Evolutionary conservation across 2,329 filamentous ascomycete genomes (phyloP).

Genomic region (Colletotrichum falcatum): DNA sequence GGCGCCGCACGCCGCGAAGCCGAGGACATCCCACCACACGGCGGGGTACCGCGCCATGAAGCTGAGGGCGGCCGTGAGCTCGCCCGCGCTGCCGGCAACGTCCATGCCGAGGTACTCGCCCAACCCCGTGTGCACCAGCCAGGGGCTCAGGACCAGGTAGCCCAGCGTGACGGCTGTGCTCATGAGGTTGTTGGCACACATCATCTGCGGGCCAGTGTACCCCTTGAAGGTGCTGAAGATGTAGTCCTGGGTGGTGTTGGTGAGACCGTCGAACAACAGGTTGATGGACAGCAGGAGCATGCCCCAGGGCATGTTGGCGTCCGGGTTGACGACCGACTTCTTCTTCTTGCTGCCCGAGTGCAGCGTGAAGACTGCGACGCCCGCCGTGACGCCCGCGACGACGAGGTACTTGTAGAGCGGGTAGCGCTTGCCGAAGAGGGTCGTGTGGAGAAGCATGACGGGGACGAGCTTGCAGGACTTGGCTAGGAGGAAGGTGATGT

Average conservation of each 20-base stretch:
- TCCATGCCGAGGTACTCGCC: constrained; percentile 76
- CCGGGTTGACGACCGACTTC: constrained; percentile 55
- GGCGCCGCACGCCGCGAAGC: constrained; percentile 90
- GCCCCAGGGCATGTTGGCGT: constrained; percentile 79
- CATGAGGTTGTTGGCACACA: constrained; percentile 96
- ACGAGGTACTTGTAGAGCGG: constrained; percentile 97
- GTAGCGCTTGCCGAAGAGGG: constrained; percentile 88
- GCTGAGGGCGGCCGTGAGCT: constrained; percentile 80
- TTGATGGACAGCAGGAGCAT: constrained; percentile 88
- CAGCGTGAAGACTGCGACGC: constrained; percentile 94
- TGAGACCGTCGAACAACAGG: constrained; percentile 93
- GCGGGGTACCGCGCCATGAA: constrained; percentile 85
- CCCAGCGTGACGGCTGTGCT: constrained; percentile 79
- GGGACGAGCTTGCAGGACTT: constrained; percentile 99
- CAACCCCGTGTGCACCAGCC: constrained; percentile 75
- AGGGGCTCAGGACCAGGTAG: constrained; percentile 84
- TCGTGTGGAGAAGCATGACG: constrained; percentile 96
- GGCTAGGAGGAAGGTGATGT: constrained; percentile 96
- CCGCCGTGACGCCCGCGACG: constrained; percentile 88
- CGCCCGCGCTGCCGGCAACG: constrained; percentile 74
- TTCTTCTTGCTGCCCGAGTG: constrained; percentile 74
- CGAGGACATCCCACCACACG: constrained; percentile 88
- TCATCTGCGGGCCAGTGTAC: constrained; percentile 97
- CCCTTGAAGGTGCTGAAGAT: constrained; percentile 85
- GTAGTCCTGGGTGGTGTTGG: constrained; percentile 96